Evolutionary conservation across 2,329 filamentous ascomycete genomes (phyloP).

Genomic region (Rhynchosporium graminicola): DNA sequence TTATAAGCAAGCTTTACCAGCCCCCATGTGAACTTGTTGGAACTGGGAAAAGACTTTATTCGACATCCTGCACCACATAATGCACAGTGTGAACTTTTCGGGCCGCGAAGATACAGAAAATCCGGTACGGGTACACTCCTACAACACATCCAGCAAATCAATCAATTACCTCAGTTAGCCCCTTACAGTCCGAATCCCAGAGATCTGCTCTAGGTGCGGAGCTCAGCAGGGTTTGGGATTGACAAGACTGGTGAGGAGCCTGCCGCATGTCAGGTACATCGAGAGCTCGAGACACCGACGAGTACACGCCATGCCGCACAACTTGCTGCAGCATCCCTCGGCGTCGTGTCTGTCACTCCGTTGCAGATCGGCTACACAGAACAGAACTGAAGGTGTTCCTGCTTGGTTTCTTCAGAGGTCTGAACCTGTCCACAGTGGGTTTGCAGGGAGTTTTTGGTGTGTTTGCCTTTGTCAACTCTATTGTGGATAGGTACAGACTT

Average conservation of each 20-base stretch:
- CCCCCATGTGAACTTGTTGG: not conserved
- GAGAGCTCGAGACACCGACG: conserved; percentile 8
- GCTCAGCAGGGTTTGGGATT: conserved; percentile 3
- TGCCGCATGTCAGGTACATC: conserved; percentile 14
- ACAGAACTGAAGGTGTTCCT: not conserved
- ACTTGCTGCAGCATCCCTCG: conserved; percentile 4
- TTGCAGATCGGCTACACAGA: not conserved
- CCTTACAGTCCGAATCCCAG: not conserved
- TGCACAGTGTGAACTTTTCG: not conserved
- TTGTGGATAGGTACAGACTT: no score
- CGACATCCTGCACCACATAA: not conserved
- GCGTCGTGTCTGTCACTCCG: not conserved
- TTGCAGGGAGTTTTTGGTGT: no score
- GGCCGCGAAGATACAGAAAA: not conserved
- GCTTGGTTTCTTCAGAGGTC: no score
- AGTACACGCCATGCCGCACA: not conserved
- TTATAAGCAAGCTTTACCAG: conserved; percentile 2
- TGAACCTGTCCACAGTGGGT: no score
- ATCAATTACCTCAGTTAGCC: not conserved
- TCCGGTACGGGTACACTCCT: not conserved
- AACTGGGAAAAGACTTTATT: not conserved
- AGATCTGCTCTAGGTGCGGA: conserved; percentile 5
- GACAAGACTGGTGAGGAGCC: not conserved
- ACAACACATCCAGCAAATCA: no score
- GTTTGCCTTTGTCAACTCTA: no score